Conservation (phyloP, 2,329 filamentous ascomycete species). For the Cryphonectria naterciae region DNA sequence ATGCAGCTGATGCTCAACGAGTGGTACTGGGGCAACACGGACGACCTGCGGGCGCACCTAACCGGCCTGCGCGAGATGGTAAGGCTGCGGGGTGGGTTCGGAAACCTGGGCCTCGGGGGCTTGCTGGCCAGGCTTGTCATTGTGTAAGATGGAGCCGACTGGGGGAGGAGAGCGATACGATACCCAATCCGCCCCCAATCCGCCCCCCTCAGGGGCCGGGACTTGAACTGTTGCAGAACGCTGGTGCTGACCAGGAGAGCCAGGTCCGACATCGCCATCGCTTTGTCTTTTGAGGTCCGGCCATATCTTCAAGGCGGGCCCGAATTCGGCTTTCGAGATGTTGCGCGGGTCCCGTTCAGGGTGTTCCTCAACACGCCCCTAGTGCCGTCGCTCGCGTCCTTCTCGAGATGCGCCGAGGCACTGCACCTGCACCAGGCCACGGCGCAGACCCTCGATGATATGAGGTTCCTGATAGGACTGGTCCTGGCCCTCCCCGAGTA, state of each 20-base stretch:
- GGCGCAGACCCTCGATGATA: conserved; percentile 55
- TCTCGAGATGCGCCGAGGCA: conserved; percentile 45
- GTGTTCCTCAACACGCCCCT: conserved; percentile 54
- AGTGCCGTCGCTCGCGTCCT: conserved; percentile 46
- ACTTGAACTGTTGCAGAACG: not conserved
- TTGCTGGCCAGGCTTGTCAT: conserved; percentile 53
- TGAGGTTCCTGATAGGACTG: conserved; percentile 51
- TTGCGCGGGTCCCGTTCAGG: conserved; percentile 43
- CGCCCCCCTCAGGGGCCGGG: no score
- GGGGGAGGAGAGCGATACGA: not conserved
- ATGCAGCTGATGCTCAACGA: conserved; percentile 55
- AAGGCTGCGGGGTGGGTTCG: conserved; percentile 49
- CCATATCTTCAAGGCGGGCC: conserved; percentile 46
- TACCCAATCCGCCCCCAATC: not conserved
- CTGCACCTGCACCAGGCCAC: conserved; percentile 51
- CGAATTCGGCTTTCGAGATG: conserved; percentile 48
- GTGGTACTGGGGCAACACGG: conserved; percentile 57
- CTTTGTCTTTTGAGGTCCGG: conserved; percentile 50
- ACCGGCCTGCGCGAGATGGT: conserved; percentile 54
- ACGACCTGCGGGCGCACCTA: conserved; percentile 51
- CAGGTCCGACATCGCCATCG: conserved; percentile 53
- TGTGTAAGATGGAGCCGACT: conserved; percentile 43
- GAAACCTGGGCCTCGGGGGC: conserved; percentile 50
- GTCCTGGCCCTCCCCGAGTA: conserved; percentile 45
- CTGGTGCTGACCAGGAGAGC: not conserved